Conservation (phyloP, 2,329 filamentous ascomycete genomes). For the Phyllosticta citriasiana region DNA sequence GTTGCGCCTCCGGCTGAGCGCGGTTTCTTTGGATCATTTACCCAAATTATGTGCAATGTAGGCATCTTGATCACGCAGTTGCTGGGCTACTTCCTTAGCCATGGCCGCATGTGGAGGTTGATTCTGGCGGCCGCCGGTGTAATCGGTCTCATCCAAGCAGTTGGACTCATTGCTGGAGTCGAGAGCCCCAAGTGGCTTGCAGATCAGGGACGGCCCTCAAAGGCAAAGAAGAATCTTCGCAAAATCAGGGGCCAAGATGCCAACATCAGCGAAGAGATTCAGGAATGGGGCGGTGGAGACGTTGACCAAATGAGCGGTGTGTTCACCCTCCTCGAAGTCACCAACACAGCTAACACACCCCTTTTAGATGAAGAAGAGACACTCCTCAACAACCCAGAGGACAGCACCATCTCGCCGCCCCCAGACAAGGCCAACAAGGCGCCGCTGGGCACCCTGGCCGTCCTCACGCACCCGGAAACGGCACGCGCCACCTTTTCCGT, state of each 20-base stretch:
- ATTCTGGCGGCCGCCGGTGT: conserved; percentile 66
- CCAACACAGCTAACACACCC: conserved; percentile 13
- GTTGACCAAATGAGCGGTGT: conserved; percentile 21
- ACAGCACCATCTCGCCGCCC: conserved; percentile 13
- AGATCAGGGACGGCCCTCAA: conserved; percentile 47
- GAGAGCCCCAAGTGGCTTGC: conserved; percentile 87
- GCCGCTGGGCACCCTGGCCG: conserved; percentile 39
- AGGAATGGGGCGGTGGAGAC: conserved; percentile 33
- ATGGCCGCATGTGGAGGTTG: conserved; percentile 69
- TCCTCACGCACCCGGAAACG: conserved; percentile 57
- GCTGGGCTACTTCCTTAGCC: conserved; percentile 79
- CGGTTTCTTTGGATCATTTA: conserved; percentile 73
- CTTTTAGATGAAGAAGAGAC: conserved; percentile 56
- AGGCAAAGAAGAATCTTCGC: conserved; percentile 59
- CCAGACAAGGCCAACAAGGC: conserved; percentile 22
- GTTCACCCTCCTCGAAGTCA: neutral
- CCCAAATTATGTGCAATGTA: conserved; percentile 86
- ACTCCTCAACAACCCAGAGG: conserved; percentile 43
- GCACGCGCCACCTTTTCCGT: conserved; percentile 78
- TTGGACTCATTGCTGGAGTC: conserved; percentile 60
- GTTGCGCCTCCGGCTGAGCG: conserved; percentile 60
- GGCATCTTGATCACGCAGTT: conserved; percentile 79
- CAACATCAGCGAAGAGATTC: conserved; percentile 65
- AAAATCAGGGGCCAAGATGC: conserved; percentile 61
- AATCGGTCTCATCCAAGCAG: conserved; percentile 56